phyloP scores from a whole-genome alignment of 2,329 filamentous ascomycete species.

The Trichoderma endophyticum region DNA sequence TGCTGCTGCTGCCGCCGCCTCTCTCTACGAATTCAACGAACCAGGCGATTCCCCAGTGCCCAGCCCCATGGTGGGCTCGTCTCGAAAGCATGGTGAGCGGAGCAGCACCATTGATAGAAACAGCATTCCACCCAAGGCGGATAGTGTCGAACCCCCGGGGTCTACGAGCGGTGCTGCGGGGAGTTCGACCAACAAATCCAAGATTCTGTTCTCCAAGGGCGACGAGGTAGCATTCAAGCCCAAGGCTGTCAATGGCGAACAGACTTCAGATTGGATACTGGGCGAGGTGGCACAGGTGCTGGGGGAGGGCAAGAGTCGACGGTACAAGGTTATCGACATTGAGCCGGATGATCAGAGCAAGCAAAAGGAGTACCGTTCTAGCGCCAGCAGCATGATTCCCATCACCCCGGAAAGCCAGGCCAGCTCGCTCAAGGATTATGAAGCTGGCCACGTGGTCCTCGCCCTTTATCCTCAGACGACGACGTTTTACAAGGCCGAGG shows the following conservation, averaged over 20 bases:
- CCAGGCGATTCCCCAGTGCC: conserved; percentile 45
- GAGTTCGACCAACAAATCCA: conserved; percentile 38
- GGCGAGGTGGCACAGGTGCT: conserved; percentile 73
- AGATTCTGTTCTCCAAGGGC: conserved; percentile 57
- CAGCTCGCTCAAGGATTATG: conserved; percentile 56
- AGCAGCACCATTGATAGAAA: conserved; percentile 45
- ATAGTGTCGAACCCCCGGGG: conserved; percentile 54
- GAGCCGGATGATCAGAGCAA: conserved; percentile 69
- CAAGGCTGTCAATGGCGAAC: conserved; percentile 48
- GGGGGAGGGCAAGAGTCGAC: conserved; percentile 72
- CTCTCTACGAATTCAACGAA: conserved; percentile 45
- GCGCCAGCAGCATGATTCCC: conserved; percentile 71
- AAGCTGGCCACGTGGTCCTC: conserved; percentile 68
- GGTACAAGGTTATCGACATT: conserved; percentile 77
- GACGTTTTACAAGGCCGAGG: conserved; percentile 81
- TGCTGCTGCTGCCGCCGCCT: conserved; percentile 33
- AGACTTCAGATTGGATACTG: conserved; percentile 64
- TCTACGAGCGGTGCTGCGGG: conserved; percentile 35
- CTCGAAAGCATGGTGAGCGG: conserved; percentile 37
- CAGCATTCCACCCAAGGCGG: conserved; percentile 53
- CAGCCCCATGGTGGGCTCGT: conserved; percentile 39
- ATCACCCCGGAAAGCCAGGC: conserved; percentile 58
- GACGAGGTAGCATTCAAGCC: conserved; percentile 66
- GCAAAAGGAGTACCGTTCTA: conserved; percentile 66
- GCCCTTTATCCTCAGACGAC: conserved; percentile 81